These are phyloP conservation scores for Cystobasidium ongulense DNA, from an alignment of 768 basidiomycete species.

Conservation along the genomic window DNA sequence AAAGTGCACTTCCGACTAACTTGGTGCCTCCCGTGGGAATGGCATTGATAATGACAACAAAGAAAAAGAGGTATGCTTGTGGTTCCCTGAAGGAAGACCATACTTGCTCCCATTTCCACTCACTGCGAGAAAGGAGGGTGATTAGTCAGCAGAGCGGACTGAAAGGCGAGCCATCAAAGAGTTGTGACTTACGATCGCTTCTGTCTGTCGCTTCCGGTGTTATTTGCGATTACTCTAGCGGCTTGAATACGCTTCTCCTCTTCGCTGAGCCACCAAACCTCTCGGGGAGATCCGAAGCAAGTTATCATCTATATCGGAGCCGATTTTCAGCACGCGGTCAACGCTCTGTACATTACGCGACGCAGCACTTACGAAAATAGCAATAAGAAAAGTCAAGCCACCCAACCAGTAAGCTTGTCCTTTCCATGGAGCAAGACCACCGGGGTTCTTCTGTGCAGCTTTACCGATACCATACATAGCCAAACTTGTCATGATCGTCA, in stretches of 20 bases:
- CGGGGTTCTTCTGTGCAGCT: slow-evolving; percentile 3
- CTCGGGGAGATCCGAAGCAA: slow-evolving; percentile 2
- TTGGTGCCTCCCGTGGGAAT: not conserved
- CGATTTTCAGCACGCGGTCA: not conserved
- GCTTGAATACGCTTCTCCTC: slow-evolving; percentile 3
- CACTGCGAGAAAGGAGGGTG: not conserved
- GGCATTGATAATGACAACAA: slow-evolving; percentile 7
- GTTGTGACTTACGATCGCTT: slow-evolving; percentile 11
- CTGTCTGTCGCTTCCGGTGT: slow-evolving; percentile 6
- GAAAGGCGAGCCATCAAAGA: not conserved
- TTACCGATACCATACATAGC: slow-evolving; percentile 12
- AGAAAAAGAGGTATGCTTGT: slow-evolving; percentile 17
- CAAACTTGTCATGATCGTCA: slow-evolving; percentile 5
- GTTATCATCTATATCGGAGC: not conserved
- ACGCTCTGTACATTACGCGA: not conserved
- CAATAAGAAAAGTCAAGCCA: not conserved
- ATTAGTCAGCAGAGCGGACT: not conserved
- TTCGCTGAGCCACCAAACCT: not conserved
- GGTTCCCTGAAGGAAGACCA: slow-evolving; percentile 8
- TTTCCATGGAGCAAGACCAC: slow-evolving; percentile 2
- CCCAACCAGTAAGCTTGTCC: not conserved
- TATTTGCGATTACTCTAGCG: not conserved
- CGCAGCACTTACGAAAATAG: not conserved
- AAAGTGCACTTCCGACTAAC: not conserved
- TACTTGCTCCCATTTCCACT: slow-evolving; percentile 16